Conservation (phyloP, 257 asterid genomes). For the Avicennia marina region DNA sequence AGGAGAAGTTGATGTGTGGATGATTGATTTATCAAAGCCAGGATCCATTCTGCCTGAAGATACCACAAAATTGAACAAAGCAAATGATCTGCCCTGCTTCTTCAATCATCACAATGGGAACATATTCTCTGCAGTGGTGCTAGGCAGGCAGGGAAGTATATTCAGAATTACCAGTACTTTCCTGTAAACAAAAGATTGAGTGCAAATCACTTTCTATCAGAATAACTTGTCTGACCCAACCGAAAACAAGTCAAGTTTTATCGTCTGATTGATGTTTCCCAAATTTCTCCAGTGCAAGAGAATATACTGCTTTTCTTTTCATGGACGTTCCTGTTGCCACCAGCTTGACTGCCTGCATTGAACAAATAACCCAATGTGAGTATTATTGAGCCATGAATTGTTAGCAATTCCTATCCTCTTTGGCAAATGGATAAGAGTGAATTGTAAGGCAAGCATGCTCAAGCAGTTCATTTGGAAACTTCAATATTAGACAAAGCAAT, state of each 20-base stretch:
- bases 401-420: too few relatives aligned
- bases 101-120: too few relatives aligned
- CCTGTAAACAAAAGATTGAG: too few relatives aligned
- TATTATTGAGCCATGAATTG: too few relatives aligned
- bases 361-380: slow-evolving; percentile 6
- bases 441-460: slow-evolving; percentile 26
- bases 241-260: slow-evolving; percentile 13
- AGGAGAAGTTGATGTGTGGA: too few relatives aligned
- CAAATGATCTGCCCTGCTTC: too few relatives aligned
- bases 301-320: slow-evolving; percentile 50
- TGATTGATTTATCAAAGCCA: too few relatives aligned
- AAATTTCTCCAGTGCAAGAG: slow-evolving; percentile 74
- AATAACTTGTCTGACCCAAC: not conserved
- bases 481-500: slow-evolving; percentile 19
- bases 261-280: slow-evolving; percentile 47
- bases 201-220: too few relatives aligned
- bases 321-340: slow-evolving; percentile 72
- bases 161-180: not conserved
- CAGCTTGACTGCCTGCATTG: slow-evolving; percentile 84
- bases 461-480: slow-evolving; percentile 10
- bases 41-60: too few relatives aligned
- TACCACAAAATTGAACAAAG: too few relatives aligned
- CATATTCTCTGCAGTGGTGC: not conserved
- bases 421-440: slow-evolving; percentile 26
- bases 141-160: not conserved